Evolutionary conservation across 139 green algal species (phyloP).

Genomic region (Picochlorum costavermella): DNA sequence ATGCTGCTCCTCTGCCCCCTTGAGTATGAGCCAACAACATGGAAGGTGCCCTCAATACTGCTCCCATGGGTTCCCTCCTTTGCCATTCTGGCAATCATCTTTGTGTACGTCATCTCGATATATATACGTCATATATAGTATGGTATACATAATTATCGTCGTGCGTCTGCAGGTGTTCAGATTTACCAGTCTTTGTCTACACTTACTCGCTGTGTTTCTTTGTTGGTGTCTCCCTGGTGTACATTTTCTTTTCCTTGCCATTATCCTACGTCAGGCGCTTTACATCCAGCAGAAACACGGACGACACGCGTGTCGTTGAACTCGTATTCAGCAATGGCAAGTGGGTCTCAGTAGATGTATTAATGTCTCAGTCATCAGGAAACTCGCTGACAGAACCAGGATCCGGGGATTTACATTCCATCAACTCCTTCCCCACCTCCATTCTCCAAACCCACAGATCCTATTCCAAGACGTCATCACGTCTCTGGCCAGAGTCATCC

Average conservation of each 20-base stretch:
- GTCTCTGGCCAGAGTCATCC: too few species aligned
- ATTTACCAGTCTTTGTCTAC: background rate
- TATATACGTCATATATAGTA: background rate
- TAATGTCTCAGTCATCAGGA: background rate
- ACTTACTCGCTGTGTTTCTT: background rate
- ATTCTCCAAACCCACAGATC: too few species aligned
- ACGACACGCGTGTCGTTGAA: constrained; percentile 23
- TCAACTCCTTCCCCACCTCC: background rate
- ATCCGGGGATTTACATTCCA: background rate
- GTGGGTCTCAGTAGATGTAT: constrained; percentile 6
- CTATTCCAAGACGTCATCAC: too few species aligned
- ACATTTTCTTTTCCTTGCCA: constrained; percentile 30
- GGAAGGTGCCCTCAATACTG: constrained; percentile 7
- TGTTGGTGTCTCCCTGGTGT: constrained; percentile 1
- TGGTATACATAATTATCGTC: too few species aligned
- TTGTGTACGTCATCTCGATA: constrained; percentile 12
- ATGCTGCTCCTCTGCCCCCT: constrained; percentile 15
- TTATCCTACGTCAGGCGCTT: constrained; percentile 29
- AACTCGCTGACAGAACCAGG: background rate
- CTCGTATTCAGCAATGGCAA: constrained; percentile 10
- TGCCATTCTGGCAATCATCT: constrained; percentile 18
- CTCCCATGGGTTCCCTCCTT: constrained; percentile 31
- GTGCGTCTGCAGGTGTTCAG: background rate
- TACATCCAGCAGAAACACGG: background rate
- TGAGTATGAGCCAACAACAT: constrained; percentile 19